Base-by-base conservation (phyloP, 768 basidiomycete genomes). In the Daedaleopsis nitida region DNA sequence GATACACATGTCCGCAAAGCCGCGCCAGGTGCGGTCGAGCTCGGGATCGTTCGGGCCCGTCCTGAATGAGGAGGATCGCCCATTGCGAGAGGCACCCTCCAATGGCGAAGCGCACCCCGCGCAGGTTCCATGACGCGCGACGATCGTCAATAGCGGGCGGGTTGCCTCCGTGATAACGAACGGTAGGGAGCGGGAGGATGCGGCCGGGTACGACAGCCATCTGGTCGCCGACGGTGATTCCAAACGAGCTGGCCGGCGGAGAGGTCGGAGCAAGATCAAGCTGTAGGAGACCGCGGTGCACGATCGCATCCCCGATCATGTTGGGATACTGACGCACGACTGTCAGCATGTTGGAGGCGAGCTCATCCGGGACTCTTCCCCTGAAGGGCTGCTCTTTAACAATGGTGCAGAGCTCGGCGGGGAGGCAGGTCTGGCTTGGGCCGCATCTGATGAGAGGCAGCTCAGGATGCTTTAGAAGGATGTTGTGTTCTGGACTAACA, bases 71-170 rank as follows among this genome's bases (percentile, higher is more conserved):
- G 78, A 9, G 86, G 80, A 0, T 94, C 68, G 11, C 92, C 83
- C 74, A 84, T 86, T 87, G 89, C 92, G 42, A 77, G 79, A 10
- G 71, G 1, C 56, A 66, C 0, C 79, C 87, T 0, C 83, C 84
- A 0, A 66, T 69, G 37, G 86, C 84, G 67, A 94, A 92, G 67
- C 85, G 84, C 56, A 89, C 86, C 23, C 87, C 79, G 37, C 87
- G 70, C 54, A 92, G 86, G 63, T 93, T 93, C 92, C 92, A 94
- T 38, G 83, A 81, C 0, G 87, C 92, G 34, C 87, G 82, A 37
- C 67, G 74, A 7, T 32, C 27, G 27, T 32, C 27, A 7, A 85
- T 80, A 12, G 73, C 78, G 3, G 71, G 57, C 72, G 39, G 35
- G 8, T 58, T 69, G 2, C 83, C 85, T 5, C 64, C 73, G 38